Base-by-base conservation (phyloP, 2,329 filamentous ascomycete genomes). In the Mariannaea sp. region DNA sequence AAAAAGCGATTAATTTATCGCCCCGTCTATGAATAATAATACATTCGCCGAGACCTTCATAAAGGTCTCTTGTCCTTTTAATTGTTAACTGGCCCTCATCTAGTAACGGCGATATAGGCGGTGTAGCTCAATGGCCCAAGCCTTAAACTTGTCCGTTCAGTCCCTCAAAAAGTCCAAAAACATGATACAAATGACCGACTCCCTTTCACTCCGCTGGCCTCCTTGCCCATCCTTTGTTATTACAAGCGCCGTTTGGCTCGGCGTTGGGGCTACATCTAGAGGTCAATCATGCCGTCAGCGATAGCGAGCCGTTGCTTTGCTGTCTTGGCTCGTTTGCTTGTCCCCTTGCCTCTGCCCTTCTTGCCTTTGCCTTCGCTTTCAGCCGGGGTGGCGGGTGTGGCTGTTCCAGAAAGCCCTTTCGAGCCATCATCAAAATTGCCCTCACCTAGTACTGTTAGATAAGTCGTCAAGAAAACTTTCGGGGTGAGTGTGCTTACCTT, bases 401-500 rank as follows among this genome's bases (percentile, higher is more conserved):
- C 95, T 19, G 72, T 71, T 43, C 66, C 68, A 4, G 65, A 85
- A 19, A 60, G 47, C 5, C 61, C 65, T 68, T 96, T 94, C 62
- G 87, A 88, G 65, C 80, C 82, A 70, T 96, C 92, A 65, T 97
- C 93, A 74, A 99, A 99, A 71, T 96, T 86, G 55, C 94, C 94
- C 80, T 99, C 94, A 66, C 93, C 93, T 97, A 68, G 47, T 5
- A 51, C 32, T 10, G 61, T 73, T 66, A 73, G 66, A 33, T 46
- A 43, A 7, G 41, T 13, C 13, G n/a, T 26, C 5, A 20, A 9
- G 7, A 14, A 9, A 26, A 20, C 22, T 8, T n/a, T n/a, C n/a
- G 5, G 30, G 1, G 14, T 5, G 56, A n/a, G 4, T 1, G 10
- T 44, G 76, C 90, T 86, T 73, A 96, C 94, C 94, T 81, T 99